Conservation (phyloP, 2,329 filamentous ascomycete genomes). For the Drechslerella stenobrocha region DNA sequence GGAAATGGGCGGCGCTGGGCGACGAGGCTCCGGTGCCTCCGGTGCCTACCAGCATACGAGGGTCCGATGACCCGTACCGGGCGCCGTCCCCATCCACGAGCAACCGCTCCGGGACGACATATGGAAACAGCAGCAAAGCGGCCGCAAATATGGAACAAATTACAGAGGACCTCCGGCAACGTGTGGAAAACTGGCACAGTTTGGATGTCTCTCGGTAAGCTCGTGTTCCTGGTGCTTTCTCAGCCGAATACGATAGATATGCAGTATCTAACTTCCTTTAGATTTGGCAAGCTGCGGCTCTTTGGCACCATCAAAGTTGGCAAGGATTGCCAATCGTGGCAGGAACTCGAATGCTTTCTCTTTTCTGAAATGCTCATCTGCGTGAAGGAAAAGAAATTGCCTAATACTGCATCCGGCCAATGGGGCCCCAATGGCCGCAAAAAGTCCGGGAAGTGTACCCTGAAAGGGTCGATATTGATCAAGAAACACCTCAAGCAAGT, state of each 20-base stretch:
- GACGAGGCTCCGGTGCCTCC: constrained; percentile 68
- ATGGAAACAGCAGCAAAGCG: constrained; percentile 36
- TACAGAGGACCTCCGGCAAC: constrained; percentile 77
- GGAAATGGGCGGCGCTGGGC: constrained; percentile 78
- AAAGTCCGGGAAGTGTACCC: constrained; percentile 75
- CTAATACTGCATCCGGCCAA: constrained; percentile 61
- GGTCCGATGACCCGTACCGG: constrained; percentile 63
- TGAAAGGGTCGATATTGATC: constrained; percentile 97
- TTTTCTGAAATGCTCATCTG: constrained; percentile 99
- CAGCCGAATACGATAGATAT: too few species aligned
- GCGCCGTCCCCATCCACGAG: constrained; percentile 65
- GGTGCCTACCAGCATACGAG: constrained; percentile 57
- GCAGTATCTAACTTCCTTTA: constrained; percentile 56
- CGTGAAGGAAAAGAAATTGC: constrained; percentile 89
- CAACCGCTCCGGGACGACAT: constrained; percentile 49
- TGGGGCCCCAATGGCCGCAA: constrained; percentile 65
- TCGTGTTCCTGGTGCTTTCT: constrained; percentile 3
- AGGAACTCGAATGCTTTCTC: constrained; percentile 94
- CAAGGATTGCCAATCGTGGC: constrained; percentile 95
- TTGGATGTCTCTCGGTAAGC: constrained; percentile 79
- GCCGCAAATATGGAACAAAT: constrained; percentile 69
- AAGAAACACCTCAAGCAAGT: constrained; percentile 96
- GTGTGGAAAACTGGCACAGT: constrained; percentile 99
- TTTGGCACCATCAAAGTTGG: constrained; percentile 90
- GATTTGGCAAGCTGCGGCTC: constrained; percentile 87